Evolutionary conservation across 177 flowering plant genomes (phyloP).

Genomic region (Telopea speciosissima): DNA sequence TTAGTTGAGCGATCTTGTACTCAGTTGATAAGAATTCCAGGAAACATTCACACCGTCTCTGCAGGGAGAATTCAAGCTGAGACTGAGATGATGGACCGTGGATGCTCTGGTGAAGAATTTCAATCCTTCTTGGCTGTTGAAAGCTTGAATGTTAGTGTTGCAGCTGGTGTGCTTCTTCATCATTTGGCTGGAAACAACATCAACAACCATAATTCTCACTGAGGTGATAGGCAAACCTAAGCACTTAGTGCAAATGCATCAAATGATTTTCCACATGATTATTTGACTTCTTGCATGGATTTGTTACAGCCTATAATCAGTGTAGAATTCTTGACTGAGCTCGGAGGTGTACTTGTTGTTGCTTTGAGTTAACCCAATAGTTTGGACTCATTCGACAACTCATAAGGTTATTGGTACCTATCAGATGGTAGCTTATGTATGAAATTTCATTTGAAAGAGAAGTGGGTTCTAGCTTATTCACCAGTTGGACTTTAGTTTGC

Average conservation of each 20-base stretch:
- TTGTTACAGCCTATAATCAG: background rate
- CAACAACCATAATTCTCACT: conserved; percentile 14
- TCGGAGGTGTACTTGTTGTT: background rate
- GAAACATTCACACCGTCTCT: conserved; percentile 39
- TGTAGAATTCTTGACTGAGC: background rate
- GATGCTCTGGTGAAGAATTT: conserved; percentile 38
- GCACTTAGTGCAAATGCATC: conserved; percentile 10
- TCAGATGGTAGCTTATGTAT: background rate
- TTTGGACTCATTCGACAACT: background rate
- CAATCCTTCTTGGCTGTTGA: conserved; percentile 84
- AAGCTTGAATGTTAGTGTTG: conserved; percentile 99
- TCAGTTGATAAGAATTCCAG: conserved; percentile 62
- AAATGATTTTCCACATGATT: background rate
- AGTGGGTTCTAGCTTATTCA: background rate
- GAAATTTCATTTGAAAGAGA: background rate
- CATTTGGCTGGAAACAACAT: conserved; percentile 56
- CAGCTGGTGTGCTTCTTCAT: conserved; percentile 94
- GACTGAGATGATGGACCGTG: conserved; percentile 19
- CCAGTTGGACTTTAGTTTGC: background rate
- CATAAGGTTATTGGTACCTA: background rate
- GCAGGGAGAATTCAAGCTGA: conserved; percentile 31
- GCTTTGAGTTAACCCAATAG: background rate
- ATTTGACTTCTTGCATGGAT: conserved; percentile 2
- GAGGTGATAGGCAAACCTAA: conserved; percentile 16
- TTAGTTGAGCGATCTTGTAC: conserved; percentile 91